Conservation (phyloP, 2,329 filamentous ascomycete species). For the Nemania bipapillata region DNA sequence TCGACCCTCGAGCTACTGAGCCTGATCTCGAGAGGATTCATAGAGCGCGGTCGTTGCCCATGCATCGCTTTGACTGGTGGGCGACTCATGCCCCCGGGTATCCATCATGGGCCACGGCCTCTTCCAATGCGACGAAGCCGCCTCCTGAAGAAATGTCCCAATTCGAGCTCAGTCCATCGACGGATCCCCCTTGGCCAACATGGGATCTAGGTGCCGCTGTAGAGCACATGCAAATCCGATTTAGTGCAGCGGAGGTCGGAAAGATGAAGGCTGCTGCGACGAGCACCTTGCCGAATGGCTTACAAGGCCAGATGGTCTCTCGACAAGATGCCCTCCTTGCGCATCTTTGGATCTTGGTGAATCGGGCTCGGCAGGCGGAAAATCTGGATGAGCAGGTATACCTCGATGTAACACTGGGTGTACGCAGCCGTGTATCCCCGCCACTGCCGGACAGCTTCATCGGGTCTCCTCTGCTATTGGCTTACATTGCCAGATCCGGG, state of each 20-base stretch:
- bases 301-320: constrained; percentile 43
- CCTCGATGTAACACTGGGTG: constrained; percentile 56
- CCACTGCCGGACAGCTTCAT: constrained; percentile 56
- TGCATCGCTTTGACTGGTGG: constrained; percentile 63
- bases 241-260: constrained; percentile 52
- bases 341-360: constrained; percentile 59
- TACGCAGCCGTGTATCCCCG: constrained; percentile 54
- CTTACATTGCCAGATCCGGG: constrained; percentile 49
- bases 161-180: constrained; percentile 48
- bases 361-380: constrained; percentile 53
- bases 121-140: constrained; percentile 47
- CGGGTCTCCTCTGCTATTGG: constrained; percentile 58
- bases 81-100: constrained; percentile 49
- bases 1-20: constrained; percentile 40
- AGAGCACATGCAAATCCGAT: constrained; percentile 53
- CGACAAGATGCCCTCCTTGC: constrained; percentile 60
- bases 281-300: constrained; percentile 33
- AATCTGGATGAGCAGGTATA: constrained; percentile 50
- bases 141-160: constrained; percentile 38
- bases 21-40: constrained; percentile 46
- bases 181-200: constrained; percentile 55
- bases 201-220: constrained; percentile 55
- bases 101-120: constrained; percentile 44
- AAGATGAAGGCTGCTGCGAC: constrained; percentile 48
- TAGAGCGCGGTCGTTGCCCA: constrained; percentile 54